A percentile compares a stretch with the other conserved stretches of the same genome.
phyloP scores from a whole-genome alignment of 805 yeast genomes.

The Metschnikowia santaceciliae region DNA sequence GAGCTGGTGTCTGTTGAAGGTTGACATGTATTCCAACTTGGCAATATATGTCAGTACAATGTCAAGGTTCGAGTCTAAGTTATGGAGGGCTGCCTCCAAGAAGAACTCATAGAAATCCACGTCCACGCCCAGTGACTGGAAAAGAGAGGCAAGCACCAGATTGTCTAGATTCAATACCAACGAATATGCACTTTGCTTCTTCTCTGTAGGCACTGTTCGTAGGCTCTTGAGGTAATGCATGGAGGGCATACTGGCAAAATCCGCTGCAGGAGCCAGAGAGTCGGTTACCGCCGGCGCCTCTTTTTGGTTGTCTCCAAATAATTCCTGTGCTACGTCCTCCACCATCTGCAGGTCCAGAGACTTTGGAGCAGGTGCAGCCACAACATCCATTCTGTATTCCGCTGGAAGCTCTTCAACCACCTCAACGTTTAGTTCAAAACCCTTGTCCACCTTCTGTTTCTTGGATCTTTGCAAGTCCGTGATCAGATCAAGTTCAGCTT shows the following conservation, averaged over 20 bases:
- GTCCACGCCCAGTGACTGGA: slow-evolving; percentile 46
- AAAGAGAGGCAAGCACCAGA: slow-evolving; percentile 26
- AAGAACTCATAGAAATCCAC: slow-evolving; percentile 44
- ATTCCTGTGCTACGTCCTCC: slow-evolving; percentile 7
- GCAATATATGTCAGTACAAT: background rate
- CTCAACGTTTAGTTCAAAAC: slow-evolving; percentile 28
- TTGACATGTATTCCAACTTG: slow-evolving; percentile 9
- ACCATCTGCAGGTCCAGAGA: background rate
- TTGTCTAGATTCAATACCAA: slow-evolving; percentile 33
- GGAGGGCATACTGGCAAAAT: slow-evolving; percentile 21
- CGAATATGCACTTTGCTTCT: slow-evolving; percentile 28
- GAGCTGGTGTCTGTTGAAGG: slow-evolving; percentile 27
- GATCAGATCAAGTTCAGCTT: slow-evolving; percentile 27
- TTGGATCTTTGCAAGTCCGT: slow-evolving; percentile 5
- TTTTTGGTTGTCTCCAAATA: slow-evolving; percentile 7
- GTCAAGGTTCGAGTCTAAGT: background rate
- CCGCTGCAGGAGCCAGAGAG: background rate
- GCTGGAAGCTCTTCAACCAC: slow-evolving; percentile 45
- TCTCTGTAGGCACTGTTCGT: slow-evolving; percentile 22
- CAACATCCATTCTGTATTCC: slow-evolving; percentile 7
- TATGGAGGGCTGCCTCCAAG: slow-evolving; percentile 36
- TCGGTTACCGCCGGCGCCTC: background rate
- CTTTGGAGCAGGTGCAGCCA: background rate
- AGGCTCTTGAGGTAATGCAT: slow-evolving; percentile 26
- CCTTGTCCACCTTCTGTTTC: slow-evolving; percentile 9